Evolutionary conservation across 140 eudicot species (phyloP), one percentile per base, ranked within the genome.

Genomic region (Oenanthe javanica): DNA sequence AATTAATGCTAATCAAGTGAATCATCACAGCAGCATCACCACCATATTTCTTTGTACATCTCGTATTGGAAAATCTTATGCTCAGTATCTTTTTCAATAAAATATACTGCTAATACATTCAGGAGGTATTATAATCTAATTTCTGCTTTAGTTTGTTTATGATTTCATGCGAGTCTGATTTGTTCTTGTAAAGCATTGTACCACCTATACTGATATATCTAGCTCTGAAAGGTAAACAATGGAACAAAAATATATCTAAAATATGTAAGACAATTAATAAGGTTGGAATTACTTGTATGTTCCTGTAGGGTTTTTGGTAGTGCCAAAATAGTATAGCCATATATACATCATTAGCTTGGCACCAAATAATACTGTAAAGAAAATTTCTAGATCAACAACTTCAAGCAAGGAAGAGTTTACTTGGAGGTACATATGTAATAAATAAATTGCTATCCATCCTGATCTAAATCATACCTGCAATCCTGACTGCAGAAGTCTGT

Each of bases 401-500:
- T 48, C 1, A 46, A 73, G 55, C 49, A 6, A 67, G 2, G 38
- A 27, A 75, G 5, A 81, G 45, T 40, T 8, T 12, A 31, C 16
- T 48, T 27, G 0, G 0, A 75, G 47, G 23, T 61, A 36, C 27
- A 43, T 49, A 45, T 59, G 54, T 69, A 38, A 49, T 19, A 42
- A 19, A 51, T 45, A 10, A 23, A 6, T 6, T 55, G 14, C 38
- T 59, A 73, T 52, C 38, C 47, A 11, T 54, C 12, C 16, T 13
- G 81, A 42, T 69, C 23, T 61, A 75, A n/a, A 31, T 18, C n/a
- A 21, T 84, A 95, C 99, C 98, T 95, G 99, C 78, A 95, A 81
- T 66, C 99, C 99, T 19, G 98, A 89, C 83, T 93, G 96, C 86
- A 95, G 82, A 86, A 95, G 91, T 83, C 86, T 92, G 88, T 92